Evolutionary conservation across 164 flowering plant species (phyloP).

Genomic region (Sextonia rubra): DNA sequence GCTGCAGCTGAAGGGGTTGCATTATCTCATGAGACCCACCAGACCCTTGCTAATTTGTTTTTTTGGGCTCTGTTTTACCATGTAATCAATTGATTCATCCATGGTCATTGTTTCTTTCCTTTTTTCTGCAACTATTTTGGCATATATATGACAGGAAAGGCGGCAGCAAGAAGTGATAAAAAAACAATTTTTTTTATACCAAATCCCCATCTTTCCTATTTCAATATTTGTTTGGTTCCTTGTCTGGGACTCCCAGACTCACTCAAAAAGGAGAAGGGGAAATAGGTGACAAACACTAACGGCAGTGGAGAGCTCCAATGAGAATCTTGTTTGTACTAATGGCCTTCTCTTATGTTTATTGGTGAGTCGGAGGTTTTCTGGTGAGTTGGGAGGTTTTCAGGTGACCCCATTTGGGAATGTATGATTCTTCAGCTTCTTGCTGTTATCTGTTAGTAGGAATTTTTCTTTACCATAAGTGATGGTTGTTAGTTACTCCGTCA

Average conservation of each 20-base stretch:
- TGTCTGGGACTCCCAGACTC: background rate
- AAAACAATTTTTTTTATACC: background rate
- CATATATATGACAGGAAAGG: background rate
- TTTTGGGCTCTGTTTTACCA: background rate
- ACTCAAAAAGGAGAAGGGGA: background rate
- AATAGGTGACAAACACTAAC: too few species aligned
- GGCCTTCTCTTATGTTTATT: background rate
- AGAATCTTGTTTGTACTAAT: background rate
- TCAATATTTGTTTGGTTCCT: background rate
- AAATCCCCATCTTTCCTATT: background rate
- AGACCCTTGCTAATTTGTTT: background rate
- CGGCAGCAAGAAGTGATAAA: background rate
- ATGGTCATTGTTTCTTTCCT: background rate
- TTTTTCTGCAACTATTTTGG: too few species aligned
- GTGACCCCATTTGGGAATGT: too few species aligned
- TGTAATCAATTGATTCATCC: background rate
- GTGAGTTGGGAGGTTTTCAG: too few species aligned
- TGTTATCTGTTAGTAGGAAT: background rate
- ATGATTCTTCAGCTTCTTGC: background rate
- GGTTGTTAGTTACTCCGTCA: too few species aligned
- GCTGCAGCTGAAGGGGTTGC: constrained; percentile 31
- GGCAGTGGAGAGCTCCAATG: too few species aligned
- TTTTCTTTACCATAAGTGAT: too few species aligned
- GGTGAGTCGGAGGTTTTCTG: background rate
- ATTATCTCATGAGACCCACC: constrained; percentile 26